These are phyloP conservation scores for Aspergillus nanangensis DNA, from an alignment of 495 filamentous ascomycete genomes.

Conservation along the genomic window DNA sequence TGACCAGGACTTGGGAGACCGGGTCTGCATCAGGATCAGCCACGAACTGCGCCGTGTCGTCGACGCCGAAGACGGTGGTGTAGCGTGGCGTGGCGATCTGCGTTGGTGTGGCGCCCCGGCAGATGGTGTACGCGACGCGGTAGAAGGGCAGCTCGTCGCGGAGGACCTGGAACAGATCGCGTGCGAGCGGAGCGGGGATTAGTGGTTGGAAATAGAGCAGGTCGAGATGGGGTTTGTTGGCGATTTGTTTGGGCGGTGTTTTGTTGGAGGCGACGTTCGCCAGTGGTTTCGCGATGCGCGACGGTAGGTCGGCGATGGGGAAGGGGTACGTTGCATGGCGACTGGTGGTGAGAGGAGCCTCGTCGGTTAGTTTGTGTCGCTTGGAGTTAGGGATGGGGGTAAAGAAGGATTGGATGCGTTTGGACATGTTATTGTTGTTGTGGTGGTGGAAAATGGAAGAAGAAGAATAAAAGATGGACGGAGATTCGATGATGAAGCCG, in stretches of 20 bases:
- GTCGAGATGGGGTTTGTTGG: slow-evolving; percentile 61
- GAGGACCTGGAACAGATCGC: slow-evolving; percentile 61
- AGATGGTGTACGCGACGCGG: slow-evolving; percentile 65
- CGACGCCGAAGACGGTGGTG: slow-evolving; percentile 70
- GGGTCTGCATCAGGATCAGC: neutral
- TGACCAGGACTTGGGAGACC: slow-evolving; percentile 1
- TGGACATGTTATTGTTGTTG: neutral
- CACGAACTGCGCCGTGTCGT: slow-evolving; percentile 48
- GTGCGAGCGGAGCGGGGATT: slow-evolving; percentile 44
- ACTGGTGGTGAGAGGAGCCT: neutral
- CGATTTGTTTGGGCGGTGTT: slow-evolving; percentile 34
- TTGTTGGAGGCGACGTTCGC: slow-evolving; percentile 26
- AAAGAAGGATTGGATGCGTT: slow-evolving; percentile 5
- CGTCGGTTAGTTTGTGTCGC: slow-evolving; percentile 4
- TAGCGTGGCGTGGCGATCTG: slow-evolving; percentile 62
- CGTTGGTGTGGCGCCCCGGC: slow-evolving; percentile 51
- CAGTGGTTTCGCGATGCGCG: slow-evolving; percentile 24
- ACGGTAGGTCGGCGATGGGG: slow-evolving; percentile 52
- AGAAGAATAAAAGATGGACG: neutral
- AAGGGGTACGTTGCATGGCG: slow-evolving; percentile 59
- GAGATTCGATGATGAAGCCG: too few relatives aligned
- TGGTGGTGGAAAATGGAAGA: neutral
- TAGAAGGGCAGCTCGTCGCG: slow-evolving; percentile 64
- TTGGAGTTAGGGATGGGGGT: neutral
- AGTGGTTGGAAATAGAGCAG: slow-evolving; percentile 66